Percentiles rank a stretch among this genome's conserved stretches.
phyloP scores from a whole-genome alignment of 257 asterid species.

The Nicotiana obtusifolia region DNA sequence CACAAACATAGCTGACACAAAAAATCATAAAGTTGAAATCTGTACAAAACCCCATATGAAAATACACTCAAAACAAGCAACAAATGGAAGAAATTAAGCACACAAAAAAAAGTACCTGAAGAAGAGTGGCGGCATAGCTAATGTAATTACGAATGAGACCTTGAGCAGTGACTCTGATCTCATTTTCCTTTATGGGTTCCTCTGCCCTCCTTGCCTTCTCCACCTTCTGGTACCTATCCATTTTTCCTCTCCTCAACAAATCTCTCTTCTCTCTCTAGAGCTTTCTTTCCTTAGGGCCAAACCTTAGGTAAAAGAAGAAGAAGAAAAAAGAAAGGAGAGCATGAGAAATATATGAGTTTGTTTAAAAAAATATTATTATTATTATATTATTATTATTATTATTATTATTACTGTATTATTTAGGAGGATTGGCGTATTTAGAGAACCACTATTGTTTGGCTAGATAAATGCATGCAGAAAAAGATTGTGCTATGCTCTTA shows the following conservation, averaged over 20 bases:
- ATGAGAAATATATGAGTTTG: not conserved
- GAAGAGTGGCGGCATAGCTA: conserved; percentile 47
- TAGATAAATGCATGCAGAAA: not conserved
- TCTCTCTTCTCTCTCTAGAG: conserved; percentile 12
- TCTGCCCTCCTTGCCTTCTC: conserved; percentile 41
- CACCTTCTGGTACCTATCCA: conserved; percentile 60
- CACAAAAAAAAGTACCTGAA: conserved; percentile 31
- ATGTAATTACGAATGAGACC: conserved; percentile 54
- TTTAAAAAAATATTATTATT: too few species aligned
- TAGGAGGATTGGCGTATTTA: too few species aligned
- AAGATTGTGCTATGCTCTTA: not conserved
- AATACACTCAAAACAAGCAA: not conserved
- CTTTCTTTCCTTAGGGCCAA: conserved; percentile 18
- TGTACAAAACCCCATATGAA: not conserved
- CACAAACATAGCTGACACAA: not conserved
- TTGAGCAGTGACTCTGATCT: conserved; percentile 59
- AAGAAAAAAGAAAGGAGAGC: not conserved
- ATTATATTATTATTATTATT: not conserved
- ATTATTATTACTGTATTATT: not conserved
- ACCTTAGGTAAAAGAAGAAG: not conserved
- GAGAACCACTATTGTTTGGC: not conserved
- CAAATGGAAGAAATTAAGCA: not conserved
- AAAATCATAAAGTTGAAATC: not conserved
- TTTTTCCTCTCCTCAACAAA: conserved; percentile 6
- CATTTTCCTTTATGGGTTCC: conserved; percentile 47